Conservation (phyloP, 768 basidiomycete genomes). For the Pleurotus tuoliensis region DNA sequence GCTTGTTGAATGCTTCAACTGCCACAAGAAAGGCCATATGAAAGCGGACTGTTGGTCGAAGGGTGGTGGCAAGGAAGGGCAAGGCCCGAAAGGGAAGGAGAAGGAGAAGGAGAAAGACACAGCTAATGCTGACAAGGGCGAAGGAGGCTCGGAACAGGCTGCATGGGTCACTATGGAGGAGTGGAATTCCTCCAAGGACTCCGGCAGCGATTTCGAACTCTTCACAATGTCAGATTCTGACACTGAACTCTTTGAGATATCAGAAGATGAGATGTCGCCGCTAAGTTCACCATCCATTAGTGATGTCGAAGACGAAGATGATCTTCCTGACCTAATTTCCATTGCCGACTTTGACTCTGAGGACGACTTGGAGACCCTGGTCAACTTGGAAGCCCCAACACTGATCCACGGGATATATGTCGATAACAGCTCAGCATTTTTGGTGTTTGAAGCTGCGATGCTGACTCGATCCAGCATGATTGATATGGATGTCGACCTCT, state of each 20-base stretch:
- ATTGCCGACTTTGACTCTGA: not conserved
- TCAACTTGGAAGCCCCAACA: no score
- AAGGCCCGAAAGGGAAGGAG: slow-evolving; percentile 21
- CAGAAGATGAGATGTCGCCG: not conserved
- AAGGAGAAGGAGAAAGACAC: slow-evolving; percentile 14
- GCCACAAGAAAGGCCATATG: slow-evolving; percentile 27
- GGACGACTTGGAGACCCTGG: not conserved
- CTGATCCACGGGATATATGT: not conserved
- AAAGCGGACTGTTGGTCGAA: slow-evolving; percentile 22
- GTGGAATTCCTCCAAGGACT: not conserved
- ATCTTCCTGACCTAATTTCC: not conserved
- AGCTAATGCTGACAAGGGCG: not conserved
- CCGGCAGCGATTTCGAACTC: not conserved
- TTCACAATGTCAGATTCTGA: not conserved
- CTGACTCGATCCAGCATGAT: not conserved
- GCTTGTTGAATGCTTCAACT: slow-evolving; percentile 24
- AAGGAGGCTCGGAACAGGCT: not conserved
- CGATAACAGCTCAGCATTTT: no score
- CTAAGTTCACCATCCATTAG: not conserved
- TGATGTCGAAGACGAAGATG: not conserved
- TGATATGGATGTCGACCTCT: slow-evolving; percentile 12
- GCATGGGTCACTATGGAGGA: not conserved
- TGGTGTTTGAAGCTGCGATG: not conserved
- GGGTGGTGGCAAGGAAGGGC: slow-evolving; percentile 31
- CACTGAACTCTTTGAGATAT: not conserved